Percentiles rank a stretch among this genome's conserved stretches.
These are phyloP conservation scores for Cercophora samala DNA, from an alignment of 495 filamentous ascomycete genomes.

Conservation along the genomic window DNA sequence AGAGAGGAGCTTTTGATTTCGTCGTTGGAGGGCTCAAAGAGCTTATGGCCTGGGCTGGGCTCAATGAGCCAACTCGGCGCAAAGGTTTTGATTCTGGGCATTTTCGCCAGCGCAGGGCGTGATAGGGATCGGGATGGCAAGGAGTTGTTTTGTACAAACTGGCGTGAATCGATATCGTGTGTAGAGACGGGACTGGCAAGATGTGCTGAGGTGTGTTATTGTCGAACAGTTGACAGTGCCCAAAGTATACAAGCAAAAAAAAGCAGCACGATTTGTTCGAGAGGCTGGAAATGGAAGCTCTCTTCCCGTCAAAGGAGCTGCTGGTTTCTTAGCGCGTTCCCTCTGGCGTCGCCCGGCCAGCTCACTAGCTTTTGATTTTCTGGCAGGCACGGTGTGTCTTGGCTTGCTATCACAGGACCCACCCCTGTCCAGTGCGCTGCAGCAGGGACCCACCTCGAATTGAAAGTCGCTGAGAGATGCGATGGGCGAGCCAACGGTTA, in stretches of 20 bases:
- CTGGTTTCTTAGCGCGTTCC: constrained; percentile 17
- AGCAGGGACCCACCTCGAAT: constrained; percentile 6
- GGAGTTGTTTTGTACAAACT: neutral
- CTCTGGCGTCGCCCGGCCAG: constrained; percentile 10
- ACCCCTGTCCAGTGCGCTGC: neutral
- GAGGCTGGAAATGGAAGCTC: constrained; percentile 6
- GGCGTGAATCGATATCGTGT: neutral
- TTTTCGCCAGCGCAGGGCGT: constrained; percentile 30
- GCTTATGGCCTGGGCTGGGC: constrained; percentile 66
- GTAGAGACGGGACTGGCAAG: neutral
- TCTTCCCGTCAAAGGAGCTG: constrained; percentile 4
- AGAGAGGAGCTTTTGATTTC: constrained; percentile 26
- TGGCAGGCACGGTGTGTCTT: constrained; percentile 15
- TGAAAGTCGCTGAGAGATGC: neutral
- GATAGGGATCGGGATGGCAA: neutral
- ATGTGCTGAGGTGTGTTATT: too few relatives aligned
- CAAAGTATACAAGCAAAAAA: neutral
- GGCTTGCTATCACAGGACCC: neutral
- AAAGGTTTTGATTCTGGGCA: constrained; percentile 78
- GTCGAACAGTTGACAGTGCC: neutral
- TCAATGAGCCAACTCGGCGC: constrained; percentile 79
- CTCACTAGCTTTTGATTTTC: constrained; percentile 5
- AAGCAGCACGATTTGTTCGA: neutral
- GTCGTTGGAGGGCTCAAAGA: constrained; percentile 55
- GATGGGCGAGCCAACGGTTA: neutral